These are phyloP conservation scores for Pyrenochaeta sp. DNA, from an alignment of 2,329 filamentous ascomycete species.

Conservation along the genomic window DNA sequence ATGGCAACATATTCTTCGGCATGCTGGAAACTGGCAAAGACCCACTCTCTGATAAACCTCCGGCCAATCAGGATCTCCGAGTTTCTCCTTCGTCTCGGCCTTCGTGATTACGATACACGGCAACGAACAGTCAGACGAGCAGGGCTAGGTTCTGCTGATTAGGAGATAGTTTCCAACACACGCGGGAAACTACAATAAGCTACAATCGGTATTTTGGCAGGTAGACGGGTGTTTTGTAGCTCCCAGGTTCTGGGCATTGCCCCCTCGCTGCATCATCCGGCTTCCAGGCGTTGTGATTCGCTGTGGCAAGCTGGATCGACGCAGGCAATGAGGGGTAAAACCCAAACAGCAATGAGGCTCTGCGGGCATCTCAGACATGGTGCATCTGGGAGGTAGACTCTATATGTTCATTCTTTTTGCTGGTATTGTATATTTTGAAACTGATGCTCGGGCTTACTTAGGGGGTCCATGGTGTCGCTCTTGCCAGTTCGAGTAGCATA, in stretches of 20 bases:
- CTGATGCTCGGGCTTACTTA: neutral
- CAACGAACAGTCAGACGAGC: conserved; percentile 7
- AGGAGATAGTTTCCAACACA: conserved; percentile 7
- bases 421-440: neutral
- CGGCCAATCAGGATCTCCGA: conserved; percentile 25
- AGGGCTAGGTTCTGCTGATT: conserved; percentile 21
- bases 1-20: conserved; percentile 29
- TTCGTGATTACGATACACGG: conserved; percentile 30
- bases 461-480: neutral
- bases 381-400: conserved; percentile 4
- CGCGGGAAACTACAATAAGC: neutral
- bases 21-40: conserved; percentile 21
- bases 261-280: conserved; percentile 20
- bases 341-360: conserved; percentile 15
- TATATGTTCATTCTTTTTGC: conserved; percentile 1
- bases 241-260: conserved; percentile 5
- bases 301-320: conserved; percentile 15
- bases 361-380: conserved; percentile 14
- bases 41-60: conserved; percentile 11
- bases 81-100: conserved; percentile 23
- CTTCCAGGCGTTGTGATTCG: conserved; percentile 30
- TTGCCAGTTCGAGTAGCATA: neutral
- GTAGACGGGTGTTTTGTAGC: neutral
- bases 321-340: conserved; percentile 25
- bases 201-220: neutral